Evolutionary conservation across 441 rosid genomes (phyloP), one percentile per base, ranked within the genome.

Genomic region (Adansonia madagascariensis): DNA sequence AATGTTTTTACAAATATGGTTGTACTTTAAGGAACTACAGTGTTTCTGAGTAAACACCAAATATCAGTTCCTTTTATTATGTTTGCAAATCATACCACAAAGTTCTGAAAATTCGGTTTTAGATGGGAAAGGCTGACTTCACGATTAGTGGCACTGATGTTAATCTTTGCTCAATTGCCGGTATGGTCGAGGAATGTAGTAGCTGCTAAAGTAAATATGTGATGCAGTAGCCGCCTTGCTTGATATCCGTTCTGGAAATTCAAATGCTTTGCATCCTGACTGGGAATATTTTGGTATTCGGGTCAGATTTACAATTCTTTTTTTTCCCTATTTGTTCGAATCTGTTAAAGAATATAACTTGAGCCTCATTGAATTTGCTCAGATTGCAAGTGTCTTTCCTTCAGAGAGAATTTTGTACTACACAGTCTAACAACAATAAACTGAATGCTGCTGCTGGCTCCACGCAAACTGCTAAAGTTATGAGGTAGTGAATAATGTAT

Each of bases 121-220:
- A 50, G 22, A 22, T 1, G 35, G 12, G 15, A 65, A 65, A 9
- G 27, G 52, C 24, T 14, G 18, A 65, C 27, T 65, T 41, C 3
- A 65, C 11, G 71, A 9, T 66, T 66, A 46, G 52, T 17, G 27
- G 50, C 3, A 18, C 63, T 63, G 50, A 8, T 52, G 39, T 12
- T 62, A 24, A n/a, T 60, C 69, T 46, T 35, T 74, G 70, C 46
- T 47, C 49, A 47, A 31, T 31, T 74, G 8, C 77, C 31, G 59
- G 46, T 62, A 22, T 74, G 20, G 35, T 52, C 2, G 49, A 7
- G 71, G 71, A 7, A 44, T 17, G 53, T n/a, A 35, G 8, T 2
- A 8, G 60, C 50, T 35, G 11, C 31, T 3, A 10, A 55, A 71
- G 27, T 31, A 17, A 70, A 4, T 17, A 9, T 14, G 17, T 18